Base-by-base conservation (phyloP, 2,329 filamentous ascomycete species). In the Alternaria viburni region DNA sequence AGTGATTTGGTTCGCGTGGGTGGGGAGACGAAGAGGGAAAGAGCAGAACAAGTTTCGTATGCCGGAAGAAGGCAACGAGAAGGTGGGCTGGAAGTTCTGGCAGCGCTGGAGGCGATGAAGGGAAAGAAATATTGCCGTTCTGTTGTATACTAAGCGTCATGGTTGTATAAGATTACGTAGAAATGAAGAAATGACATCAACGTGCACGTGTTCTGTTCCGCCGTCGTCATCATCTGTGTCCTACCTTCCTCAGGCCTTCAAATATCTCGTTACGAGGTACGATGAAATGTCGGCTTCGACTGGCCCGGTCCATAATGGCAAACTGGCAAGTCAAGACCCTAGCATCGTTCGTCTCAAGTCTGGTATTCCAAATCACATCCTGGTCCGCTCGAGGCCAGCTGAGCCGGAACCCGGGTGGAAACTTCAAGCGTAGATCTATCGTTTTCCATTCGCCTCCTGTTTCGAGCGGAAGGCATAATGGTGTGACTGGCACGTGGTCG, bases 1-100 rank as follows among this genome's bases (percentile, higher is more conserved):
- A 41, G 92, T 93, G 0, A 88, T 98, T 26, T 99, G 95, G 81
- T 97, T 92, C 78, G 97, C 91, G 89, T 87, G 93, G 69, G 90
- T 97, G 50, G 88, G 89, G 54, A 86, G 90, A 21, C 64, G 71
- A 45, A 68, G 72, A 21, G 70, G 62, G 4, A 70, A 77, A 61
- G 67, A 74, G 49, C 66, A 73, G 64, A 63, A 66, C 23, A 61
- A 77, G 28, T 78, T 75, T 44, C 62, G 74, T 23, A 65, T 65
- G 25, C 54, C 59, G 6, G 70, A 69, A 43, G 68, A 68, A 10
- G 57, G 41, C 2, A 66, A 66, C 11, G 69, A 77, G 66, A 67
- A 41, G 59, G 73, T 57, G 74, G 81, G 82, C 23, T 83, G 82
- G 82, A 80, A 68, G 70, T 83, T 84, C 65, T 84, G 82, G 82